Evolutionary conservation across 371 early-diverging fungal genomes (phyloP).

Genomic region (Lichtheimia corymbifera): DNA sequence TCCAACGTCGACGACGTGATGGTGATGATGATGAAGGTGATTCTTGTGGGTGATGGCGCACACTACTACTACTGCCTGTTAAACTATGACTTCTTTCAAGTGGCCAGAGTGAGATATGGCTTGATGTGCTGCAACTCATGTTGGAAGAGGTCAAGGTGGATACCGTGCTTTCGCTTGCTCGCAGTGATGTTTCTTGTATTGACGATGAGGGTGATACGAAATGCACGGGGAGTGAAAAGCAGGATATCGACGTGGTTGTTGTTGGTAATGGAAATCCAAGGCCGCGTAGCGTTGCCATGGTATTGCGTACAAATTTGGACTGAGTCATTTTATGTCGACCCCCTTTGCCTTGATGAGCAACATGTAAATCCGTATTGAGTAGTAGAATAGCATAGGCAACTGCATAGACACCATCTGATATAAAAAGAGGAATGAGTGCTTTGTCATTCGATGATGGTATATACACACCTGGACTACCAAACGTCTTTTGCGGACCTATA

Average conservation of each 20-base stretch:
- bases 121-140: neutral
- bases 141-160: conserved; percentile 13
- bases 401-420: conserved; percentile 76
- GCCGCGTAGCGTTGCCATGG: conserved; percentile 44
- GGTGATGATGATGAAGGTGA: too few relatives aligned
- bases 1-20: too few relatives aligned
- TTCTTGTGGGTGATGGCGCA: neutral
- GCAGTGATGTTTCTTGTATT: neutral
- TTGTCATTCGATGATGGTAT: neutral
- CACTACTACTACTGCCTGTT: neutral
- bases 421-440: too few relatives aligned
- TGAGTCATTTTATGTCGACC: conserved; percentile 61
- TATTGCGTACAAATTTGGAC: conserved; percentile 60
- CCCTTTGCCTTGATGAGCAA: conserved; percentile 51
- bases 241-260: too few relatives aligned
- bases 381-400: conserved; percentile 83
- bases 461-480: conserved; percentile 25
- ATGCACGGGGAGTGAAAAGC: too few relatives aligned
- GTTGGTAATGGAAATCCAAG: neutral
- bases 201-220: too few relatives aligned
- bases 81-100: neutral
- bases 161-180: conserved; percentile 10
- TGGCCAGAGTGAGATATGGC: neutral
- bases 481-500: neutral
- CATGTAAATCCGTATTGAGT: conserved; percentile 91